Conservation (phyloP, 768 basidiomycete genomes). For the Brasilioporus rufonigricans region DNA sequence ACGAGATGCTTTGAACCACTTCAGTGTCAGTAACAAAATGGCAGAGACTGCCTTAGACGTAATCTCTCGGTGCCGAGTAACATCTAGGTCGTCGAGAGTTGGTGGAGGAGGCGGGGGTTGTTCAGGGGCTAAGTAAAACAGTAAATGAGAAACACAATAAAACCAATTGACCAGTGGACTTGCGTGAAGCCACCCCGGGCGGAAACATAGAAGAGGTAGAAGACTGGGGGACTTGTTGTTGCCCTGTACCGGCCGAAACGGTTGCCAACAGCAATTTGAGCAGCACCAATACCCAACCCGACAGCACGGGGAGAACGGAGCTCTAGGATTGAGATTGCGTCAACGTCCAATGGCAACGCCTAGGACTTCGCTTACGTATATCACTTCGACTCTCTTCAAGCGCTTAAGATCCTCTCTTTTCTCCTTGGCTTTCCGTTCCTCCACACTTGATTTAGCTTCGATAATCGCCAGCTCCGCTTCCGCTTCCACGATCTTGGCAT, state of each 20-base stretch:
- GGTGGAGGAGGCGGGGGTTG: slow-evolving; percentile 64
- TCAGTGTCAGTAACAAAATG: slow-evolving; percentile 82
- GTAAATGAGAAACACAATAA: not conserved
- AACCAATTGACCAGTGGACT: slow-evolving; percentile 19
- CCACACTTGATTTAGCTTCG: slow-evolving; percentile 47
- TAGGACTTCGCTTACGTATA: slow-evolving; percentile 68
- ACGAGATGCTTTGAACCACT: slow-evolving; percentile 99
- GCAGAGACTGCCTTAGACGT: slow-evolving; percentile 97
- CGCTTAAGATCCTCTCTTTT: slow-evolving; percentile 80
- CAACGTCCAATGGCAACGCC: not conserved
- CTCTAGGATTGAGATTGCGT: slow-evolving; percentile 47
- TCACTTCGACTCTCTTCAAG: slow-evolving; percentile 84
- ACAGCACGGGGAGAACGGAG: slow-evolving; percentile 76
- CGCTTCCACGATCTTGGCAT: slow-evolving; percentile 72
- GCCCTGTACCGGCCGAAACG: slow-evolving; percentile 73
- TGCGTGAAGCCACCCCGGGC: slow-evolving; percentile 65
- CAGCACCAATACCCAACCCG: slow-evolving; percentile 89
- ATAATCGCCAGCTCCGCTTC: slow-evolving; percentile 50
- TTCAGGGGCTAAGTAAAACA: slow-evolving; percentile 47
- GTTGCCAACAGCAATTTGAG: slow-evolving; percentile 92
- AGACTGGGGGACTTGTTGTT: slow-evolving; percentile 57
- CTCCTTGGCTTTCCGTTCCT: slow-evolving; percentile 63
- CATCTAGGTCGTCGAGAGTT: slow-evolving; percentile 88
- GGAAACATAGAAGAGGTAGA: slow-evolving; percentile 72
- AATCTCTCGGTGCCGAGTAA: slow-evolving; percentile 93